phyloP scores from a whole-genome alignment of 768 basidiomycete genomes.

The Strobilomyces confusus region DNA sequence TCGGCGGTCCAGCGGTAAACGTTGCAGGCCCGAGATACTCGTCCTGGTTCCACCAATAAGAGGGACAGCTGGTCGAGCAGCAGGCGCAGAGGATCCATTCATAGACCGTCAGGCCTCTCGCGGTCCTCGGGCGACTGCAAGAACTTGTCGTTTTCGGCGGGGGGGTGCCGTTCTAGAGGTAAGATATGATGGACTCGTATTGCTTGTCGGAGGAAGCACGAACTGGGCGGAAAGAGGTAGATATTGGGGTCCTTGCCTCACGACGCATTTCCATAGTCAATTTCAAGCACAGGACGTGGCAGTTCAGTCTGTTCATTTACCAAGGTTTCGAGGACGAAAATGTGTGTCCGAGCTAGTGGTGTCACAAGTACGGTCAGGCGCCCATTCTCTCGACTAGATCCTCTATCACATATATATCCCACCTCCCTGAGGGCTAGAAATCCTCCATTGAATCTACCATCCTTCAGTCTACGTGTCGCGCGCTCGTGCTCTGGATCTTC shows the following conservation, averaged over 20 bases:
- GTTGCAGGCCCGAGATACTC: conserved; percentile 97
- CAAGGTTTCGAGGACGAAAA: too few species aligned
- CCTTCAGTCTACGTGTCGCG: too few species aligned
- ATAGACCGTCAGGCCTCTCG: conserved; percentile 93
- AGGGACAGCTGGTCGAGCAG: conserved; percentile 96
- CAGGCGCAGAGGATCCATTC: conserved; percentile 97
- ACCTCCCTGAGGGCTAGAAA: too few species aligned
- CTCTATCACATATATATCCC: too few species aligned
- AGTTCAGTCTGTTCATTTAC: too few species aligned
- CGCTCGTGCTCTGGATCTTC: too few species aligned
- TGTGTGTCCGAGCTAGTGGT: too few species aligned
- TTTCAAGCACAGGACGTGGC: too few species aligned
- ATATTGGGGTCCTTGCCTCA: conserved; percentile 84
- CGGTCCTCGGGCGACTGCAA: conserved; percentile 89
- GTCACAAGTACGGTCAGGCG: too few species aligned
- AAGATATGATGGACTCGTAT: conserved; percentile 99
- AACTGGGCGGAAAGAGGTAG: conserved; percentile 97
- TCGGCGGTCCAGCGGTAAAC: conserved; percentile 98
- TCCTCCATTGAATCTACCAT: too few species aligned
- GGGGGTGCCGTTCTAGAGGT: conserved; percentile 88
- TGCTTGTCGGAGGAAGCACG: conserved; percentile 71
- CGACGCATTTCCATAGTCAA: too few species aligned
- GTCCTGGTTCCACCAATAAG: conserved; percentile 99
- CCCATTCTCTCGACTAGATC: too few species aligned
- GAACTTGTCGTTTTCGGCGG: conserved; percentile 81